Conservation (phyloP, 169 alveolate species). For the Plasmodium cynomolgi region DNA sequence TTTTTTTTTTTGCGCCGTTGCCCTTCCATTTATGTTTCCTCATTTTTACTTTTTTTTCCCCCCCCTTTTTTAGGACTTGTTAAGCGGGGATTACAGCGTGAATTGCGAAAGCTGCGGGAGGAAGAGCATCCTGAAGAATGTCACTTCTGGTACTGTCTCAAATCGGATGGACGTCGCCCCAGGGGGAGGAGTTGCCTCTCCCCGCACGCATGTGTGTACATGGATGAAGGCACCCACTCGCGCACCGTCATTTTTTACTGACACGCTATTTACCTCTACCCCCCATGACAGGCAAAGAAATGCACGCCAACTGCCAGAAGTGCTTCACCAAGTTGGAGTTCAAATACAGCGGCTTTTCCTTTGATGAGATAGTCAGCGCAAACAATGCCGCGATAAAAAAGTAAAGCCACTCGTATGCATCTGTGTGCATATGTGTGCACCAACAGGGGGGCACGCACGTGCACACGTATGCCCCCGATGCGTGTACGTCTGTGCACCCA, state of each 20-base stretch:
- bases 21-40: neutral
- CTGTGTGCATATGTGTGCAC: neutral
- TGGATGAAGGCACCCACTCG: neutral
- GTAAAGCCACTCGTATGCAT: constrained; percentile 9
- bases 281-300: constrained; percentile 41
- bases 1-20: neutral
- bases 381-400: constrained; percentile 48
- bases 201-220: neutral
- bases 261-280: neutral
- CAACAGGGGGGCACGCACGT: neutral
- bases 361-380: constrained; percentile 40
- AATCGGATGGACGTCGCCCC: neutral
- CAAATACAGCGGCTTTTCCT: constrained; percentile 37
- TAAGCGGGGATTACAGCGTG: constrained; percentile 40
- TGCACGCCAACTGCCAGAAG: constrained; percentile 43
- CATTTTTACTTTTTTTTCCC: neutral
- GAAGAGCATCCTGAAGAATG: constrained; percentile 50
- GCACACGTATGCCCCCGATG: neutral
- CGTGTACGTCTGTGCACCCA: neutral
- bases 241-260: neutral
- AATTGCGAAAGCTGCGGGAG: constrained; percentile 68
- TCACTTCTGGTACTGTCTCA: constrained; percentile 35
- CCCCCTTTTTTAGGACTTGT: constrained; percentile 12
- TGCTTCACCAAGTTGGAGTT: constrained; percentile 60
- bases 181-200: neutral